Percentiles rank a stretch among this genome's conserved stretches.
Evolutionary conservation across 2,329 filamentous ascomycete species (phyloP).

Genomic region (Phoma sp.): DNA sequence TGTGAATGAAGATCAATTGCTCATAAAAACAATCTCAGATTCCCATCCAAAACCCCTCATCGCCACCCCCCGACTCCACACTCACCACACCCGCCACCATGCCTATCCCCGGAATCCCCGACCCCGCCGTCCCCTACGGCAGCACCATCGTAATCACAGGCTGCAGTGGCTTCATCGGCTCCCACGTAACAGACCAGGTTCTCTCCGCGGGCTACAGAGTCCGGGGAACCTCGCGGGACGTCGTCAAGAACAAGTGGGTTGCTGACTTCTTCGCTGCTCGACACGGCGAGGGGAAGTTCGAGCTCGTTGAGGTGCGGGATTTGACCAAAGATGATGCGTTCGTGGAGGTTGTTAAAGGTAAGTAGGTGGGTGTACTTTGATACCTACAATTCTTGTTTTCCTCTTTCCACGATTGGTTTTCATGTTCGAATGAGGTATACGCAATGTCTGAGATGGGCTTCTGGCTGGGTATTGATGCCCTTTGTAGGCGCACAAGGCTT

Average conservation of each 20-base stretch:
- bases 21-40: too few species aligned
- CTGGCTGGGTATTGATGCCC: not conserved
- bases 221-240: constrained; percentile 42
- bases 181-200: constrained; percentile 40
- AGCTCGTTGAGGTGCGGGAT: constrained; percentile 40
- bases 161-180: constrained; percentile 44
- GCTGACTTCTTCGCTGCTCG: constrained; percentile 34
- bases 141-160: constrained; percentile 45
- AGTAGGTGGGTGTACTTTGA: too few species aligned
- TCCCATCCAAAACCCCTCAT: too few species aligned
- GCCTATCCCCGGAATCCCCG: constrained; percentile 21
- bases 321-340: constrained; percentile 35
- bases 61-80: too few species aligned
- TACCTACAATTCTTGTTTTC: too few species aligned
- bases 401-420: too few species aligned
- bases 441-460: not conserved
- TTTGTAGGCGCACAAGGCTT: constrained; percentile 46
- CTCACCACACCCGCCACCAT: not conserved
- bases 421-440: not conserved
- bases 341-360: constrained; percentile 36
- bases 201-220: constrained; percentile 43
- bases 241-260: constrained; percentile 39
- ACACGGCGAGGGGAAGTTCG: constrained; percentile 31
- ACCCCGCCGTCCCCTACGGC: constrained; percentile 28
- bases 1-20: too few species aligned